Evolutionary conservation across 2,329 filamentous ascomycete species (phyloP).

Genomic region (Sclerotinia glacialis): DNA sequence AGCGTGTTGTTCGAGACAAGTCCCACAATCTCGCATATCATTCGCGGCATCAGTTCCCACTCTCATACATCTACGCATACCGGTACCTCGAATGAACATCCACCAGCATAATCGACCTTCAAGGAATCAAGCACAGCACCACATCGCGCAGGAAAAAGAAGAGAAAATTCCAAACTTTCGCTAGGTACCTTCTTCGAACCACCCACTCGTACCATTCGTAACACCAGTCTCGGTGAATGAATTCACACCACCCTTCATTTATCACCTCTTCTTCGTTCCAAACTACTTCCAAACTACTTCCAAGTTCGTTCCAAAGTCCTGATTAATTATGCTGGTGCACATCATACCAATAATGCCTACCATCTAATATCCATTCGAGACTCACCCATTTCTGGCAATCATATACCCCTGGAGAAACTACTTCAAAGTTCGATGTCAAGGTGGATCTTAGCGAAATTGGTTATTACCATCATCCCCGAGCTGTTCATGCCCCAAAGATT

Average conservation of each 20-base stretch:
- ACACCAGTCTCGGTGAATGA: background rate
- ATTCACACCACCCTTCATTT: constrained; percentile 5
- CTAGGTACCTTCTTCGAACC: background rate
- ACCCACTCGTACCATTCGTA: background rate
- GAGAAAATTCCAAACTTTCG: background rate
- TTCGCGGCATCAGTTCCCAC: constrained; percentile 11
- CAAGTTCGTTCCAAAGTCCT: background rate
- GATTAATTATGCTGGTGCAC: background rate
- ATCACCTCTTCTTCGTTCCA: background rate
- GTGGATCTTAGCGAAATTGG: constrained; percentile 32
- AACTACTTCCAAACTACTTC: background rate
- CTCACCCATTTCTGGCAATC: constrained; percentile 9
- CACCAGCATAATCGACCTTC: constrained; percentile 13
- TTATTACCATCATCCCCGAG: constrained; percentile 28
- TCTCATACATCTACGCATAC: background rate
- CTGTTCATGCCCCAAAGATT: constrained; percentile 30
- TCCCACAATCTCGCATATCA: constrained; percentile 18
- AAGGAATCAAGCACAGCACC: constrained; percentile 6
- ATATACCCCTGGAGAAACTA: constrained; percentile 16
- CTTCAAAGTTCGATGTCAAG: constrained; percentile 21
- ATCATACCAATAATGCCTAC: constrained; percentile 4
- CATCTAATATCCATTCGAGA: constrained; percentile 20
- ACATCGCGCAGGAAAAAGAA: constrained; percentile 5
- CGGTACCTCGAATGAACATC: constrained; percentile 4
- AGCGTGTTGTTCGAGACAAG: constrained; percentile 20